phyloP scores from a whole-genome alignment of 164 flowering plant species.

The Magnolia changhungtana region DNA sequence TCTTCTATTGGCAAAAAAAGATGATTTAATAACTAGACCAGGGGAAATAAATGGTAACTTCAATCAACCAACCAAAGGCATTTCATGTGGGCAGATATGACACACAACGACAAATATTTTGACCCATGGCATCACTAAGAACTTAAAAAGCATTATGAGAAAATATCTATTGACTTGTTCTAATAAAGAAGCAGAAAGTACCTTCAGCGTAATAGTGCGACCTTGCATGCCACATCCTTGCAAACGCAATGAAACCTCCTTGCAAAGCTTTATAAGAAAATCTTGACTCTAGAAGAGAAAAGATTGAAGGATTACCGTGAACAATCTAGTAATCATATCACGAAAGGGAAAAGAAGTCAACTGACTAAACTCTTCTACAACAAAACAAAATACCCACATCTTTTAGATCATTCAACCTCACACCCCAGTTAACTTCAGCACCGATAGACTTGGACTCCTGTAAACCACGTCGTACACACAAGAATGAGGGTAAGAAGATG shows the following conservation, averaged over 20 bases:
- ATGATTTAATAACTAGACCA: too few relatives aligned
- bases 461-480: neutral
- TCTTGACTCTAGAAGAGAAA: conserved; percentile 44
- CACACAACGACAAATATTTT: too few relatives aligned
- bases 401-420: conserved; percentile 68
- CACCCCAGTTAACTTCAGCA: conserved; percentile 99
- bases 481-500: neutral
- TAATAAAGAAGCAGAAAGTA: conserved; percentile 11
- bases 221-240: conserved; percentile 83
- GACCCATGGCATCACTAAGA: too few relatives aligned
- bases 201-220: conserved; percentile 83
- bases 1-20: too few relatives aligned
- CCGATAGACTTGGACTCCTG: conserved; percentile 95
- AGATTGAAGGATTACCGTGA: conserved; percentile 4
- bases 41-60: too few relatives aligned
- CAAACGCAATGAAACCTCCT: conserved; percentile 85
- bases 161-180: neutral
- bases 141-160: neutral
- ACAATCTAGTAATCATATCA: neutral
- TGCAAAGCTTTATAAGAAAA: conserved; percentile 73
- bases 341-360: neutral
- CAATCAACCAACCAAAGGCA: too few relatives aligned
- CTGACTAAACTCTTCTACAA: neutral
- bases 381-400: conserved; percentile 54
- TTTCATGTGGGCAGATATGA: too few relatives aligned